These are phyloP conservation scores for Nicotiana undulata DNA, from an alignment of 257 asterid species.

Conservation along the genomic window DNA sequence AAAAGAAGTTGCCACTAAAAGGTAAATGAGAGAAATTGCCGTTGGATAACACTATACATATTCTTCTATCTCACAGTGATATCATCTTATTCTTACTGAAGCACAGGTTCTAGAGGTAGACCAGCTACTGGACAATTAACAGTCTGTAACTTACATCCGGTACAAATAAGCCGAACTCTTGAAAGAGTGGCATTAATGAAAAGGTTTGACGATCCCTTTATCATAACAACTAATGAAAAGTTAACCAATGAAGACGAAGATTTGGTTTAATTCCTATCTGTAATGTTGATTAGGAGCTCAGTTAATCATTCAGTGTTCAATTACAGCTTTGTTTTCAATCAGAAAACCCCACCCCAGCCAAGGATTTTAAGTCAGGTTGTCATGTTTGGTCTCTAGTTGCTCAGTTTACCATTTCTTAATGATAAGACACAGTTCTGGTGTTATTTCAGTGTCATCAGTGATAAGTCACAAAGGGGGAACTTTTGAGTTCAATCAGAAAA, in stretches of 20 bases:
- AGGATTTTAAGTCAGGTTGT: background rate
- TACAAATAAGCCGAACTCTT: background rate
- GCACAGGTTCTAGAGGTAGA: too few relatives aligned
- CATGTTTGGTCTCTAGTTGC: background rate
- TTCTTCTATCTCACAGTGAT: too few relatives aligned
- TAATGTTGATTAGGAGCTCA: background rate
- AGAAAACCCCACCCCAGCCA: background rate
- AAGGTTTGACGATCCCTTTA: background rate
- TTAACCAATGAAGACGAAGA: background rate
- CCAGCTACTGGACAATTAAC: too few relatives aligned
- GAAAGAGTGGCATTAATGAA: background rate
- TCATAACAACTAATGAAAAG: background rate
- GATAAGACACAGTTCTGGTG: background rate
- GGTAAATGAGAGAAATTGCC: too few relatives aligned
- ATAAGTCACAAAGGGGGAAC: background rate
- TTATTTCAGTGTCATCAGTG: background rate
- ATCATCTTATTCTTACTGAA: too few relatives aligned
- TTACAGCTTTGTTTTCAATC: background rate
- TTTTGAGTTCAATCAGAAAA: background rate
- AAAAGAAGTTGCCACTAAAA: too few relatives aligned
- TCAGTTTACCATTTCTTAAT: background rate
- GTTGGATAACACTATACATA: too few relatives aligned
- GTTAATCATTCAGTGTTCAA: background rate
- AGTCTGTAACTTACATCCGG: too few relatives aligned
- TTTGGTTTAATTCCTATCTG: background rate